Base-by-base conservation (phyloP, 2,329 filamentous ascomycete genomes). In the Fusarium sp. region DNA sequence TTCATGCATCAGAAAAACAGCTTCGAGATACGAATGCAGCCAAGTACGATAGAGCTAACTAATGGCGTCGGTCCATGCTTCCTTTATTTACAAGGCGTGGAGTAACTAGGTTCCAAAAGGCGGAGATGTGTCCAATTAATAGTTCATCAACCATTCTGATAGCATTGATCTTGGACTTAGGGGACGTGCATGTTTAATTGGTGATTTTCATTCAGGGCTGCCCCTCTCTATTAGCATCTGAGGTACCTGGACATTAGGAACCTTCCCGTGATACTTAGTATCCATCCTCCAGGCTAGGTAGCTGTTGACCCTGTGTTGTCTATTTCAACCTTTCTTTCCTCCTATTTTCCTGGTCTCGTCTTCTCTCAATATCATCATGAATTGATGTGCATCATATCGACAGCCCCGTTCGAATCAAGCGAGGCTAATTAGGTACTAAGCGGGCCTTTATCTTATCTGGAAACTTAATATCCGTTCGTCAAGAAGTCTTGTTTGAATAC, bases 181-280 rank as follows among this genome's bases (percentile, higher is more conserved):
- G 64, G 67, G 59, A 54, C 57, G 44, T 69, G 66, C 62, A 45
- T 20, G 32, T 38, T 58, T 58, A 52, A 69, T 70, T 66, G 52
- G 59, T 54, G 59, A 70, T 70, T 70, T 41, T 39, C 32, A 41
- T 61, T 15, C 22, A 67, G 51, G 20, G 41, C 34, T 64, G 60
- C 63, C 63, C 44, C 59, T 50, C 58, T 41, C 28, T 34, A 47
- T 24, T 34, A 61, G 24, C 39, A 42, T 30, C 30, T 34, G n/a
- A 42, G 28, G 22, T 56, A 61, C 56, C 41, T 36, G 34, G 30
- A 22, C 42, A 51, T 51, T 59, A 20, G 42, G 24, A 51, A 30
- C 22, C 42, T 59, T 48, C 39, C 57, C 34, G 39, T 41, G 65
- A 51, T 51, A 45, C 30, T 56, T 51, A 39, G 36, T 57, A 38